phyloP scores from a whole-genome alignment of 495 filamentous ascomycete species.

The Penicillium antarcticum region DNA sequence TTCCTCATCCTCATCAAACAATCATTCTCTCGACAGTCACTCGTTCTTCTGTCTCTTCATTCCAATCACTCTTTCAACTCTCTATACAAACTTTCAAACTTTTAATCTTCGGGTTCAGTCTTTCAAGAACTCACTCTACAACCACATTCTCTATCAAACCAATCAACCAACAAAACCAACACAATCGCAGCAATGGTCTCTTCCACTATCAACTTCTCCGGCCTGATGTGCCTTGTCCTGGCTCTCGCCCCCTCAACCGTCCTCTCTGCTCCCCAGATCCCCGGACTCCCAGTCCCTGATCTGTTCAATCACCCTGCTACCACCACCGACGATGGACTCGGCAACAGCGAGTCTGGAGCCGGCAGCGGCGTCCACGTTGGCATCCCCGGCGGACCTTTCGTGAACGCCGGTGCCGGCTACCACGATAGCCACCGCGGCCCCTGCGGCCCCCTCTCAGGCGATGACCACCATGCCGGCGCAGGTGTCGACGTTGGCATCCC shows the following conservation, averaged over 20 bases:
- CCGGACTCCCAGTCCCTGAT: conserved; percentile 11
- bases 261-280: conserved; percentile 29
- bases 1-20: conserved; percentile 17
- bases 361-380: conserved; percentile 24
- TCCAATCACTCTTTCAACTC: conserved; percentile 7
- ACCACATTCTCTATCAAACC: neutral
- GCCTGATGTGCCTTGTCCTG: conserved; percentile 36
- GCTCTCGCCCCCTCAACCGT: conserved; percentile 30
- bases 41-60: conserved; percentile 14
- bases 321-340: conserved; percentile 10
- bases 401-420: conserved; percentile 17
- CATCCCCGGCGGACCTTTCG: conserved; percentile 29
- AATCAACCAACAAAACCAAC: neutral
- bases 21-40: conserved; percentile 20
- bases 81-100: conserved; percentile 12
- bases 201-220: conserved; percentile 28
- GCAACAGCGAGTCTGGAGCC: conserved; percentile 25
- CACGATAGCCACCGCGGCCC: conserved; percentile 15
- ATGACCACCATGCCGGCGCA: conserved; percentile 16
- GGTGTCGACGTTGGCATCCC: conserved; percentile 28
- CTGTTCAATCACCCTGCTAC: conserved; percentile 5
- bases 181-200: conserved; percentile 26
- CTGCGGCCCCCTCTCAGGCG: conserved; percentile 17
- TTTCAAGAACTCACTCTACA: neutral
- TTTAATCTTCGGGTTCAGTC: conserved; percentile 8